Base-by-base conservation (phyloP, 2,329 filamentous ascomycete species). In the Cladosporium sp. region DNA sequence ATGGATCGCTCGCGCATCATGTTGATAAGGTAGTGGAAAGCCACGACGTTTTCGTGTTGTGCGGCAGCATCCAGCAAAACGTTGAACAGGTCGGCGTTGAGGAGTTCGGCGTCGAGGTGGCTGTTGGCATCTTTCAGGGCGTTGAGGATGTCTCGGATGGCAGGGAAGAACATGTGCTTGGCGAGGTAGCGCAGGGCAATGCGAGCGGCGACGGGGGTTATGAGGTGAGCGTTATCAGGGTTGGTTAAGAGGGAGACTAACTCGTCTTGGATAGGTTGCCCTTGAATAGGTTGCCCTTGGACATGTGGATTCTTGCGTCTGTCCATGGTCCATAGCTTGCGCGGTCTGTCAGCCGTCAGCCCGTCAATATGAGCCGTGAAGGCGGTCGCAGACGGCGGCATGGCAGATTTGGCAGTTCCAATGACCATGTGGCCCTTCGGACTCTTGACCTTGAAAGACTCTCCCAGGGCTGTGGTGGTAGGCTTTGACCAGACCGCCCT, bases 1-100 rank as follows among this genome's bases (percentile, higher is more conserved):
- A 71, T 14, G 7, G 58, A 43, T 2, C 68, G 65, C 5, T 67
- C 60, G 5, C 69, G 63, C 73, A 77, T 75, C n/a, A 66, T 46
- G 8, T 64, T 65, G 13, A 74, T 59, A 7, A 68, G 18, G 32
- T 70, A 71, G 21, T 68, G 66, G 58, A 75, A 76, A 49, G 71
- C 74, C 30, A 71, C 68, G 10, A 74, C 39, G 48, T 76, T 72
- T 3, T 69, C 67, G 1, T 46, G 49, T 46, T 66, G 61, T 11
- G 72, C 70, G 5, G 73, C 68, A 3, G 62, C 66, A 13, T 58
- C 58, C n/a, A 77, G 65, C 5, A 73, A 54, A 18, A 66, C 58
- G 56, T 74, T 67, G 64, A 69, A 76, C 26, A 70, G 67, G 3
- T 48, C 43, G 6, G 66, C 48, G 58, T 73, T 67, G 65, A 69